Evolutionary conservation across 129 eudicot genomes (phyloP).

Genomic region (Scalesia atractyloides): DNA sequence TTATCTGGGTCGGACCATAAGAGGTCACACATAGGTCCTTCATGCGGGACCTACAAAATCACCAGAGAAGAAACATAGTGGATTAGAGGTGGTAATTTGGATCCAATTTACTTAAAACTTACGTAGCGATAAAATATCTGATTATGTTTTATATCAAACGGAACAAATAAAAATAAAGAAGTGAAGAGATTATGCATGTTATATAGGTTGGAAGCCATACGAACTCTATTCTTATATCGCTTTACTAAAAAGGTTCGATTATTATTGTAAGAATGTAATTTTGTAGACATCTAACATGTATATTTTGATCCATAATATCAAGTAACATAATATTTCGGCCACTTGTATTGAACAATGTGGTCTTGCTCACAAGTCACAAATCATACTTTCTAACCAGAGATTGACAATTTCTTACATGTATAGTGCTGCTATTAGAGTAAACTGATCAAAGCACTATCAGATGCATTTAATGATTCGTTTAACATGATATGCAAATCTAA

Average conservation of each 20-base stretch:
- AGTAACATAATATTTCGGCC: not conserved
- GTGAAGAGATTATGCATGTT: no score
- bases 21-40: slow-evolving; percentile 97
- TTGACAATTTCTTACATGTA: slow-evolving; percentile 5
- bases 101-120: no score
- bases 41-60: slow-evolving; percentile 74
- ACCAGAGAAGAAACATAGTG: no score
- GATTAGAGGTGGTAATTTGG: no score
- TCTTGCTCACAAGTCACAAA: slow-evolving; percentile 7
- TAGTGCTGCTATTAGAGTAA: not conserved
- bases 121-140: no score
- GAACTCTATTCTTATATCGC: not conserved
- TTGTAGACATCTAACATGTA: not conserved
- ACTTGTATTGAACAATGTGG: not conserved
- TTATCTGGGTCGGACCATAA: slow-evolving; percentile 97
- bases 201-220: not conserved
- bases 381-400: not conserved
- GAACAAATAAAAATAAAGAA: no score
- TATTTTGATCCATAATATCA: no score
- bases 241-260: not conserved
- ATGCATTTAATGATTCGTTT: not conserved
- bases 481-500: not conserved
- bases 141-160: no score
- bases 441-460: not conserved
- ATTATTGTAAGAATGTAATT: not conserved